phyloP scores from a whole-genome alignment of 495 filamentous ascomycete genomes.

The Annulohypoxylon moriforme region DNA sequence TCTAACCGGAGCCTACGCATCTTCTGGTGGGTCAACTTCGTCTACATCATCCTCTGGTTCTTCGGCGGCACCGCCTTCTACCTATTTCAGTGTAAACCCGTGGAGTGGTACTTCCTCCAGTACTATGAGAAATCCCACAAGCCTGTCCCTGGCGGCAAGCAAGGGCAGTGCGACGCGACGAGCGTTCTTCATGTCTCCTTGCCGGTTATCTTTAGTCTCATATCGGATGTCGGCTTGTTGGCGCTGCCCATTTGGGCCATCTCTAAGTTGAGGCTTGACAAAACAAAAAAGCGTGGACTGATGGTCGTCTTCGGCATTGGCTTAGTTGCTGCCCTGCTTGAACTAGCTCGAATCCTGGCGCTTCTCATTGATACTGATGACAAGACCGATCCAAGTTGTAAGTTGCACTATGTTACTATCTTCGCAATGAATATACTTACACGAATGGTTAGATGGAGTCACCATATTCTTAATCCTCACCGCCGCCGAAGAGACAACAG shows the following conservation, averaged over 20 bases:
- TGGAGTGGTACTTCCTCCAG: constrained; percentile 47
- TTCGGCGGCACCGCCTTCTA: constrained; percentile 47
- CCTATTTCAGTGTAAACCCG: constrained; percentile 49
- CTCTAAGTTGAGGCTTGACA: constrained; percentile 41
- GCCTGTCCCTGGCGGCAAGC: constrained; percentile 29
- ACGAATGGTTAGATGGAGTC: constrained; percentile 33
- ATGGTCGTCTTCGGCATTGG: constrained; percentile 50
- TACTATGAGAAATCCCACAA: constrained; percentile 36
- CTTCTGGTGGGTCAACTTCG: constrained; percentile 50
- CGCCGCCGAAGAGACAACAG: constrained; percentile 45
- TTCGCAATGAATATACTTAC: not conserved
- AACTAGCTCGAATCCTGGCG: constrained; percentile 39
- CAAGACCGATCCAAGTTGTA: constrained; percentile 48
- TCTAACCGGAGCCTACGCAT: constrained; percentile 42
- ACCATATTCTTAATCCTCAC: constrained; percentile 42
- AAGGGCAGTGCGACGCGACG: constrained; percentile 47
- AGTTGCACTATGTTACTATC: constrained; percentile 14
- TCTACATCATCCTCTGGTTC: constrained; percentile 50
- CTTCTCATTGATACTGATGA: constrained; percentile 46
- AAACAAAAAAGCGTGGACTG: constrained; percentile 47
- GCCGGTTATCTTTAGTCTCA: constrained; percentile 37
- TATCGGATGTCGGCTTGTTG: constrained; percentile 37
- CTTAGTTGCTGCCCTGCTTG: constrained; percentile 40
- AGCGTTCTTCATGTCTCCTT: constrained; percentile 43
- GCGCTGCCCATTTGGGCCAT: constrained; percentile 48